These are phyloP conservation scores for Phytophthora pluvialis DNA, from an alignment of 352 stramenopile species.

Conservation along the genomic window DNA sequence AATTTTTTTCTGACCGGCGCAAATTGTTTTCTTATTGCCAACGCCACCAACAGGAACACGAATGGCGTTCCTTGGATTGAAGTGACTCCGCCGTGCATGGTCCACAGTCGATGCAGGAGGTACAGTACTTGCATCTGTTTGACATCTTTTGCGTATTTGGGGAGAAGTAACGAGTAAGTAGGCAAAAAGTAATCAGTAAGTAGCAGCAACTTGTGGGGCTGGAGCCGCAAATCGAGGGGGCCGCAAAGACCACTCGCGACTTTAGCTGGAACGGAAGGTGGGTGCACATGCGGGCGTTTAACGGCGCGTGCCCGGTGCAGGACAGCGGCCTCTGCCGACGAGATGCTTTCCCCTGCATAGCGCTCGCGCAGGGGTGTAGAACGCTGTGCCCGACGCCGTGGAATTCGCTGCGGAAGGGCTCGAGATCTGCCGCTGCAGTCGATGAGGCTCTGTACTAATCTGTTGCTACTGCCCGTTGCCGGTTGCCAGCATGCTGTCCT, in stretches of 20 bases:
- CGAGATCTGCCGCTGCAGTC: not conserved
- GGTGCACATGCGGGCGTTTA: constrained; percentile 11
- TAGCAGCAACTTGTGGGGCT: constrained; percentile 16
- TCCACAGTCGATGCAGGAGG: too few species aligned
- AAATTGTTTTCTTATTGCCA: too few species aligned
- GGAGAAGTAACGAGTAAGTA: constrained; percentile 5
- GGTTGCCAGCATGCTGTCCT: constrained; percentile 65
- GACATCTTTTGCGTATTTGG: not conserved
- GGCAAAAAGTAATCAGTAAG: not conserved
- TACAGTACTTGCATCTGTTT: too few species aligned
- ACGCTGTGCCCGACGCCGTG: not conserved
- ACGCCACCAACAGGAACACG: too few species aligned
- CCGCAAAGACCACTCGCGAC: constrained; percentile 34
- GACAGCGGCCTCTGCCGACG: not conserved
- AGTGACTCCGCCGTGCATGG: too few species aligned
- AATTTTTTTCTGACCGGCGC: too few species aligned
- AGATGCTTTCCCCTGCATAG: not conserved
- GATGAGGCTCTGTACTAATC: constrained; percentile 1
- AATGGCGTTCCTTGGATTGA: too few species aligned
- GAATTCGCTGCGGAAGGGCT: not conserved
- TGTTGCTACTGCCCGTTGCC: constrained; percentile 5
- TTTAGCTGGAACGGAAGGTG: constrained; percentile 41
- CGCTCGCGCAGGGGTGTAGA: not conserved
- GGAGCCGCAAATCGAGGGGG: constrained; percentile 28
- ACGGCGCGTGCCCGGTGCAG: not conserved